Conservation (phyloP, 2,329 filamentous ascomycete species). For the Seiridium unicorne region DNA sequence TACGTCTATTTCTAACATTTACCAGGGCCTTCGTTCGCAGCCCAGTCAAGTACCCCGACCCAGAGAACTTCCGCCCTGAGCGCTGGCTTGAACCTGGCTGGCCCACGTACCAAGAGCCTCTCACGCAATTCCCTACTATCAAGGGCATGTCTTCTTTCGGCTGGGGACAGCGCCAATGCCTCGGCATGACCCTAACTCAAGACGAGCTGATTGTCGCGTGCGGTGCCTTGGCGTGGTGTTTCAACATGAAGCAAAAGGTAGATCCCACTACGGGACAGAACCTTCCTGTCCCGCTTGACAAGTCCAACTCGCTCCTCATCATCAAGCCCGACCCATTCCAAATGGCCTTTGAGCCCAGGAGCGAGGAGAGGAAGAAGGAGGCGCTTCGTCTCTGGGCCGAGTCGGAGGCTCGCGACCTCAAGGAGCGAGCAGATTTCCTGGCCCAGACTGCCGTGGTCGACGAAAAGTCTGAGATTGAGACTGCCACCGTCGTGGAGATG, state of each 20-base stretch:
- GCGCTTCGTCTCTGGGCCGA: conserved; percentile 35
- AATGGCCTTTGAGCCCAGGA: conserved; percentile 52
- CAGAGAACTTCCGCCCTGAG: conserved; percentile 49
- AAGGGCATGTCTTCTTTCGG: conserved; percentile 54
- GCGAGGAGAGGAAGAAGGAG: conserved; percentile 34
- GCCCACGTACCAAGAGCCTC: conserved; percentile 51
- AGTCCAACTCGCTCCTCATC: conserved; percentile 55
- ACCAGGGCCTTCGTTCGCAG: conserved; percentile 51
- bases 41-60: conserved; percentile 46
- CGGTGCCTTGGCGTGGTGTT: conserved; percentile 44
- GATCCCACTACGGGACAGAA: conserved; percentile 36
- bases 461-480: neutral
- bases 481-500: neutral
- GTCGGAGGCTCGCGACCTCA: conserved; percentile 25
- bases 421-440: conserved; percentile 25
- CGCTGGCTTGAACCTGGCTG: conserved; percentile 50
- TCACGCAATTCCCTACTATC: conserved; percentile 49
- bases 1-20: conserved; percentile 5
- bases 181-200: conserved; percentile 33
- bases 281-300: conserved; percentile 42
- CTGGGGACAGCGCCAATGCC: conserved; percentile 46
- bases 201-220: conserved; percentile 50
- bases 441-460: conserved; percentile 3
- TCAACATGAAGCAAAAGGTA: conserved; percentile 41
- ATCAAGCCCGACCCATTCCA: conserved; percentile 55